Evolutionary conservation across 2,329 filamentous ascomycete species (phyloP), one percentile per base, ranked within the genome.

Genomic region (Ilyonectria mors-panacis): DNA sequence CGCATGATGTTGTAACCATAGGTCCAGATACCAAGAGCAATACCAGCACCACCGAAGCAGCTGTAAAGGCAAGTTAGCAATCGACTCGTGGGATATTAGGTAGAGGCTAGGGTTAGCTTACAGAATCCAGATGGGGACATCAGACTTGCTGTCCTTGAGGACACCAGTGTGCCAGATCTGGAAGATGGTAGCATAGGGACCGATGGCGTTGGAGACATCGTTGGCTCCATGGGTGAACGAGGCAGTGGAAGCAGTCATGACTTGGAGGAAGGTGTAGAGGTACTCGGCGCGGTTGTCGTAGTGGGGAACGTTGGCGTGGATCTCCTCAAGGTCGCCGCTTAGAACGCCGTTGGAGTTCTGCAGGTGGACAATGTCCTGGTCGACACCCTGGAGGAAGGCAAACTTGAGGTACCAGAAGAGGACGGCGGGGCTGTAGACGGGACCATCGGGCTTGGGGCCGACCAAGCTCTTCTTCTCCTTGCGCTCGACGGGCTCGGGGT

Each of bases 211-310:
- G 74, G 87, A 83, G 10, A 92, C 87, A 72, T 92, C 90, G 77
- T 92, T 92, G 70, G 89, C 89, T 26, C 90, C 90, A 79, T 92
- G 89, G 0, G 87, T 87, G 72, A 92, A 91, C 0, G 88, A 90
- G 4, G 89, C 89, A 19, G 89, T 89, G 71, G 86, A 86, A 13
- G 89, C 89, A 10, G 89, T 89, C 80, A 89, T 83, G 73, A 90
- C 80, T 73, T 90, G 88, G 59, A 89, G 82, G 76, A 89, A 90
- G 8, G 86, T 88, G 79, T 88, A 91, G 45, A 88, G 81, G 78
- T 88, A 88, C 78, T 91, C 89, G 3, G 71, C 64, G 0, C 62
- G 74, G 79, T 92, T 91, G 73, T 90, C 85, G 78, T 87, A 92
- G 76, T 90, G 88, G 30, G 84, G 79, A 2, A 87, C 88, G 30